Evolutionary conservation across 495 filamentous ascomycete species (phyloP).

Genomic region (Thermochaetoides thermophila): DNA sequence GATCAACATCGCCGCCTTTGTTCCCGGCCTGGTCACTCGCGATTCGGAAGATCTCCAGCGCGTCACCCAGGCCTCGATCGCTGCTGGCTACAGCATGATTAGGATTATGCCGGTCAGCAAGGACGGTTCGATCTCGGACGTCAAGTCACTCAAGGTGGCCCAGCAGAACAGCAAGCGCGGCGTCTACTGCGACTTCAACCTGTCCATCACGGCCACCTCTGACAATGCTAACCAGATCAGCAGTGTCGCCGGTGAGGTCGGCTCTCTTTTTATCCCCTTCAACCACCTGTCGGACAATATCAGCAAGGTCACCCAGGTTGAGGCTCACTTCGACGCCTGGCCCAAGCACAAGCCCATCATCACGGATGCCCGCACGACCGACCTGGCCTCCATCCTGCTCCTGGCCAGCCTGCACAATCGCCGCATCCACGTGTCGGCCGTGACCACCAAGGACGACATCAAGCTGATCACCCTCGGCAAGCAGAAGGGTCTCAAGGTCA

Average conservation of each 20-base stretch:
- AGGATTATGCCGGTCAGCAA: constrained; percentile 66
- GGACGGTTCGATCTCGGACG: constrained; percentile 57
- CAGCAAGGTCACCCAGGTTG: constrained; percentile 71
- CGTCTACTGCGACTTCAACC: constrained; percentile 70
- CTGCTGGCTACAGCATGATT: constrained; percentile 72
- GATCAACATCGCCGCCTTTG: constrained; percentile 68
- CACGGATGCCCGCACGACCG: constrained; percentile 72
- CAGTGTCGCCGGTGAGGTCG: constrained; percentile 58
- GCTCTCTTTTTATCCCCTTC: constrained; percentile 78
- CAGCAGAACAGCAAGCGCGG: constrained; percentile 55
- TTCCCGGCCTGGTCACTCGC: constrained; percentile 51
- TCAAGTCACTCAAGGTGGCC: constrained; percentile 56
- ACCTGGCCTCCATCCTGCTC: constrained; percentile 65
- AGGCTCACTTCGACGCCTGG: constrained; percentile 70
- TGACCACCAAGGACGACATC: constrained; percentile 73
- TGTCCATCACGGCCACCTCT: constrained; percentile 69
- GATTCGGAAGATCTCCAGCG: constrained; percentile 54
- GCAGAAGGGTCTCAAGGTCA: constrained; percentile 68
- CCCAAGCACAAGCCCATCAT: constrained; percentile 70
- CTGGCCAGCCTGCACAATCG: constrained; percentile 71
- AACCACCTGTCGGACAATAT: constrained; percentile 77
- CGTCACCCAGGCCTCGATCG: constrained; percentile 60
- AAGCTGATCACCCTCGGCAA: constrained; percentile 67
- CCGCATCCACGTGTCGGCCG: constrained; percentile 71
- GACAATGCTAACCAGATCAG: constrained; percentile 62